These are phyloP conservation scores for Candida morakotiae DNA, from an alignment of 805 yeast genomes.

Conservation along the genomic window DNA sequence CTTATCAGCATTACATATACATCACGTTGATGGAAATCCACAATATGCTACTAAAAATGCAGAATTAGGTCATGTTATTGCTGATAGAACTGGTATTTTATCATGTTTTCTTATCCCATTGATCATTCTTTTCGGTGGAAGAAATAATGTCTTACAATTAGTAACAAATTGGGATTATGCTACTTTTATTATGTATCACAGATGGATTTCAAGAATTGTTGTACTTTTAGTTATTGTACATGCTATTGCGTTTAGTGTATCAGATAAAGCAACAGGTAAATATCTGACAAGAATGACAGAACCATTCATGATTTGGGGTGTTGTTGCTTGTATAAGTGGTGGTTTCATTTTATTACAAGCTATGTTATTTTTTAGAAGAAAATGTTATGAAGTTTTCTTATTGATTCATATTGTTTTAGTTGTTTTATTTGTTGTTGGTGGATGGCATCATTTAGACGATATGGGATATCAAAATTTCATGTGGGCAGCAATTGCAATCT, in stretches of 20 bases:
- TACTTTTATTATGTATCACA: constrained; percentile 56
- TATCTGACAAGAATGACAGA: constrained; percentile 12
- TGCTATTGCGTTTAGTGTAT: constrained; percentile 16
- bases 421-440: constrained; percentile 44
- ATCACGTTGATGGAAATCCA: constrained; percentile 21
- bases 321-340: constrained; percentile 26
- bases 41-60: constrained; percentile 12
- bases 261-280: constrained; percentile 10
- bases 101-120: constrained; percentile 54
- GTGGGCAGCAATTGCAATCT: constrained; percentile 30
- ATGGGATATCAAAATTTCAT: constrained; percentile 22
- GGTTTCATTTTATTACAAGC: constrained; percentile 51
- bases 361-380: constrained; percentile 49
- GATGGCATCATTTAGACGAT: constrained; percentile 50
- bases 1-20: constrained; percentile 22
- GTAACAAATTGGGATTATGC: constrained; percentile 53
- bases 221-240: constrained; percentile 44
- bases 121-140: constrained; percentile 60
- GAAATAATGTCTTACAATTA: constrained; percentile 64
- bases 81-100: constrained; percentile 54
- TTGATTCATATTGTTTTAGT: constrained; percentile 30
- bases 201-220: constrained; percentile 52
- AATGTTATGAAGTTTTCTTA: constrained; percentile 49
- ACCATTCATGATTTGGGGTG: constrained; percentile 25
- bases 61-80: constrained; percentile 40